Base-by-base conservation (phyloP, 2,329 filamentous ascomycete species). In the Torrubiella hemipterigena region DNA sequence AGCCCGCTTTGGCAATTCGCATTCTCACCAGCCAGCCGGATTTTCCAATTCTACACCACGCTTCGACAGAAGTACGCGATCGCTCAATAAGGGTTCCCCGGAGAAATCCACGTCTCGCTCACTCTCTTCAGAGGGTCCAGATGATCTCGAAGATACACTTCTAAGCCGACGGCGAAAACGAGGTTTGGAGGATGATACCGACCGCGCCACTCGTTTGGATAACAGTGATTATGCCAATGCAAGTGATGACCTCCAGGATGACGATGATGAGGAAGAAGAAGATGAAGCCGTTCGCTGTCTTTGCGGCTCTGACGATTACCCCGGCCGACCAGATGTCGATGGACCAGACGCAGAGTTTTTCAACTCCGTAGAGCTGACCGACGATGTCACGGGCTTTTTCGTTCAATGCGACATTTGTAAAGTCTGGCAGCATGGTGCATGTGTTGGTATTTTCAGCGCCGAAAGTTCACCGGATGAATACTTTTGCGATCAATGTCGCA, bases 341-440 rank as follows among this genome's bases (percentile, higher is more conserved):
- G 66, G 71, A 36, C 65, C 65, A 48, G 65, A 74, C 46, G 54
- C 65, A 40, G 65, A 76, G 45, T 58, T 69, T 52, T 59, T 75
- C 59, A 58, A 68, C 55, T 55, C 67, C 54, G 59, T 76, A 60
- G 61, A 77, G 40, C 66, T 84, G 40, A 74, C 77, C 19, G 86
- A 94, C 48, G 89, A 96, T 42, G 70, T 89, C 42, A 91, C 89
- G 27, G 89, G 87, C 31, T 81, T 96, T 58, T 98, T 95, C 58
- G 87, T 98, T 43, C 89, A 96, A 63, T 98, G 91, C 69, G 91
- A 96, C 59, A 69, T 83, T 41, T 98, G 91, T 66, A 93, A 93
- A 54, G 91, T 96, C 40, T 98, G 89, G 91, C 91, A 98, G 55
- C 91, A 98, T 54, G 91, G 91, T 47, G 89, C 87, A 38, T 98